Evolutionary conservation across 768 basidiomycete species (phyloP).

Genomic region (Paxillus ammoniavirescens): DNA sequence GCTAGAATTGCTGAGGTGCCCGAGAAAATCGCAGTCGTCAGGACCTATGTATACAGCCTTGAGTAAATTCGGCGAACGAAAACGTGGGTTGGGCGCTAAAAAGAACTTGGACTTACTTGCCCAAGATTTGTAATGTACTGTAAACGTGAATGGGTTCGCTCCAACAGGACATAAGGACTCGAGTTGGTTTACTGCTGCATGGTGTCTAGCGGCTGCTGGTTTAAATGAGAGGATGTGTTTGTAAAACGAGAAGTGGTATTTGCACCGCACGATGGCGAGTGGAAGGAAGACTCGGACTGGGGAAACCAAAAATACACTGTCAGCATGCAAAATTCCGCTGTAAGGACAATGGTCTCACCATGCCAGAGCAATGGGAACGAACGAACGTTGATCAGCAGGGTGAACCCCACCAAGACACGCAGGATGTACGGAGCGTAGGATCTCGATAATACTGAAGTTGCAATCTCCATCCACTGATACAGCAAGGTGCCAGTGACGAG

Average conservation of each 20-base stretch:
- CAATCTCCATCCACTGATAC: neutral
- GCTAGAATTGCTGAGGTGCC: conserved; percentile 14
- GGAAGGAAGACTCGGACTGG: conserved; percentile 12
- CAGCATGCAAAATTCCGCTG: neutral
- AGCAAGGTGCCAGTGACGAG: neutral
- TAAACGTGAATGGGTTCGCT: conserved; percentile 15
- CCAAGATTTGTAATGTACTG: conserved; percentile 4
- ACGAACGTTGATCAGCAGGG: conserved; percentile 12
- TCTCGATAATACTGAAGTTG: neutral
- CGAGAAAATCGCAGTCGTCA: conserved; percentile 18
- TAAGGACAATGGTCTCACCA: conserved; percentile 2
- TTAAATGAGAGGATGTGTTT: conserved; percentile 6
- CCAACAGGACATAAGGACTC: conserved; percentile 16
- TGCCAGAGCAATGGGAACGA: conserved; percentile 15
- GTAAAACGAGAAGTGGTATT: conserved; percentile 7
- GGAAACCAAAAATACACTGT: neutral
- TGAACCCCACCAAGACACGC: neutral
- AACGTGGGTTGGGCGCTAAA: neutral
- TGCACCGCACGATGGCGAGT: conserved; percentile 8
- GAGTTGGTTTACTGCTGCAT: conserved; percentile 6
- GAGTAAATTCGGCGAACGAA: conserved; percentile 1
- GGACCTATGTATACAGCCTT: conserved; percentile 6
- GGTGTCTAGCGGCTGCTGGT: conserved; percentile 10
- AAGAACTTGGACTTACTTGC: conserved; percentile 10
- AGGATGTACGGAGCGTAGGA: neutral